Conservation (phyloP, 2,329 filamentous ascomycete species). For the Xylaria sp. region DNA sequence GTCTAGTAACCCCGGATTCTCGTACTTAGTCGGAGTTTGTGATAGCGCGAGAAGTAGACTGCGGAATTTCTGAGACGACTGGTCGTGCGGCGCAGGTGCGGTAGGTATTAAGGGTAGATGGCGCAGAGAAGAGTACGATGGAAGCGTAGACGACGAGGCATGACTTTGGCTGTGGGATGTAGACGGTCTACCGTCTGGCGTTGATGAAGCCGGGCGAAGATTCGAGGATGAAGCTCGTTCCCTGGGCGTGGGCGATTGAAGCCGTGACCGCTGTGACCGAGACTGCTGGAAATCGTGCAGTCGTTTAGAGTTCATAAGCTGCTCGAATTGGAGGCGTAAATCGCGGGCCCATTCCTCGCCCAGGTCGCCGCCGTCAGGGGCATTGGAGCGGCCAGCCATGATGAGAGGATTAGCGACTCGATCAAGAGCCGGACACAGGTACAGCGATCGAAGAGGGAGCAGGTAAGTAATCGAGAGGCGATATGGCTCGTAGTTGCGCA, state of each 20-base stretch:
- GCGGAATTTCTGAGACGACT: constrained; percentile 77
- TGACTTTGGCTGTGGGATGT: constrained; percentile 51
- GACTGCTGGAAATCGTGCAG: constrained; percentile 81
- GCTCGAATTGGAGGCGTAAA: constrained; percentile 85
- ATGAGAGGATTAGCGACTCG: constrained; percentile 24
- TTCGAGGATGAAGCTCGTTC: constrained; percentile 63
- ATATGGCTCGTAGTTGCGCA: constrained; percentile 31
- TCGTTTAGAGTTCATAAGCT: constrained; percentile 84
- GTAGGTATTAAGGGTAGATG: constrained; percentile 77
- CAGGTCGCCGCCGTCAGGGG: constrained; percentile 40
- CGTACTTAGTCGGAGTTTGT: constrained; percentile 89
- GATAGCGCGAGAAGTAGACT: constrained; percentile 88
- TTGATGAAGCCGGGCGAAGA: constrained; percentile 54
- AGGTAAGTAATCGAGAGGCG: constrained; percentile 4
- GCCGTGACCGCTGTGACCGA: constrained; percentile 66
- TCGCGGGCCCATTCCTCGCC: constrained; percentile 82
- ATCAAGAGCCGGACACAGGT: constrained; percentile 16
- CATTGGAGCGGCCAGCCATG: constrained; percentile 44
- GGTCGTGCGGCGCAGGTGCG: constrained; percentile 73
- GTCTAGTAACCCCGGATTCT: constrained; percentile 93
- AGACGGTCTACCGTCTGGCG: constrained; percentile 57
- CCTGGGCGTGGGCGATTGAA: constrained; percentile 65
- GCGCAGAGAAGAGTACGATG: constrained; percentile 69
- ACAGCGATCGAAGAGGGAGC: background rate
- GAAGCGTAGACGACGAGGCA: constrained; percentile 54